A percentile compares a stretch with the other conserved stretches of the same genome.
phyloP scores from a whole-genome alignment of 768 basidiomycete genomes.

The Boletus rubescentipes region DNA sequence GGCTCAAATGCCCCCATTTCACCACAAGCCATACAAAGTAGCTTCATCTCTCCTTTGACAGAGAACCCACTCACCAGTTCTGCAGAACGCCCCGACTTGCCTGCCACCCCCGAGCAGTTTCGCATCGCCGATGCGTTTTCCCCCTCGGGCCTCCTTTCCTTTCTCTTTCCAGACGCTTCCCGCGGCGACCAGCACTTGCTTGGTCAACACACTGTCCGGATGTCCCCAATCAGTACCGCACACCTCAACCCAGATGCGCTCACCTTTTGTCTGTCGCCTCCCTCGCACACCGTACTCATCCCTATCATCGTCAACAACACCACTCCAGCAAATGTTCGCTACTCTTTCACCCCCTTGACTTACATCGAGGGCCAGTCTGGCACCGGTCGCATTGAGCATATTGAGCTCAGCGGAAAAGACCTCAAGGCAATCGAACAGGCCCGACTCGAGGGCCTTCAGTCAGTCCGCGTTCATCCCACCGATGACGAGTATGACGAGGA shows the following conservation, averaged over 20 bases:
- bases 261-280: constrained; percentile 69
- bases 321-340: constrained; percentile 64
- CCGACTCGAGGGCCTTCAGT: constrained; percentile 51
- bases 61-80: constrained; percentile 5
- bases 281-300: constrained; percentile 57
- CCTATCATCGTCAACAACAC: constrained; percentile 93
- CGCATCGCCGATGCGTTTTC: constrained; percentile 49
- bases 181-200: constrained; percentile 60
- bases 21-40: constrained; percentile 33
- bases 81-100: constrained; percentile 36
- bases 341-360: constrained; percentile 69
- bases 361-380: constrained; percentile 39
- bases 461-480: constrained; percentile 41
- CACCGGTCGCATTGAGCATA: constrained; percentile 46
- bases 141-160: constrained; percentile 49
- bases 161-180: constrained; percentile 31
- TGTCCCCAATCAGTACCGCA: constrained; percentile 93
- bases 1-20: constrained; percentile 25
- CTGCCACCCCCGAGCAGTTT: constrained; percentile 46
- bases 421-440: constrained; percentile 64
- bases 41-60: background rate
- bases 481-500: constrained; percentile 75
- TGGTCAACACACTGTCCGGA: constrained; percentile 88
- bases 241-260: constrained; percentile 76
- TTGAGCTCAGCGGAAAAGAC: constrained; percentile 62